Conservation (phyloP, 495 filamentous ascomycete species). For the Durotheca rogersii region DNA sequence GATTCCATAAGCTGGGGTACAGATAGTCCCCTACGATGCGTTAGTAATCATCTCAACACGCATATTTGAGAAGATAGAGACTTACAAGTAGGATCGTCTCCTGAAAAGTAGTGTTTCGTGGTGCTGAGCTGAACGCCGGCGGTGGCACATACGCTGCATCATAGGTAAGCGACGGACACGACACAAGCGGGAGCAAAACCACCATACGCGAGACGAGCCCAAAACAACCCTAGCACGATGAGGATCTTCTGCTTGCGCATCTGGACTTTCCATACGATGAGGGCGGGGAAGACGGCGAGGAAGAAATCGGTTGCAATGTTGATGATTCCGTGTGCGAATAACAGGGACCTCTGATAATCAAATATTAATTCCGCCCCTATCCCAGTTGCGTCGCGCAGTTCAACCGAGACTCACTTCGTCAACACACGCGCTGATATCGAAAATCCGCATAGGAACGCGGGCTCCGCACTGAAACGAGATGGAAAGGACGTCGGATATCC, state of each 20-base stretch:
- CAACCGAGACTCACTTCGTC: neutral
- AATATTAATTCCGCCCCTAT: neutral
- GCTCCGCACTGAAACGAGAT: slow-evolving; percentile 2
- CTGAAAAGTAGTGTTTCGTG: slow-evolving; percentile 2
- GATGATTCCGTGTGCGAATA: slow-evolving; percentile 6
- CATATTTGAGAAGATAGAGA: neutral
- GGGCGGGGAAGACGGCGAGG: slow-evolving; percentile 7
- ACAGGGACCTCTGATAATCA: slow-evolving; percentile 5
- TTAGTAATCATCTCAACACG: neutral
- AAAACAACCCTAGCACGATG: slow-evolving; percentile 7
- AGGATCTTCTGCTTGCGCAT: slow-evolving; percentile 5
- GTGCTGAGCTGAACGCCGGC: neutral
- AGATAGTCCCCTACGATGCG: neutral
- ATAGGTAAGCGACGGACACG: neutral
- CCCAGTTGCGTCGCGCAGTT: neutral
- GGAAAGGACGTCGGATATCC: slow-evolving; percentile 1
- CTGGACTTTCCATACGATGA: slow-evolving; percentile 12
- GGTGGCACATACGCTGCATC: neutral
- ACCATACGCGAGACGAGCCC: slow-evolving; percentile 7
- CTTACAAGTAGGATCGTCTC: neutral
- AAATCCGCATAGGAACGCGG: neutral
- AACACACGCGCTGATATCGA: slow-evolving; percentile 1
- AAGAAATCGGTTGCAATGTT: slow-evolving; percentile 18
- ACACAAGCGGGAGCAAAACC: neutral
- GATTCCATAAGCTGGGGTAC: slow-evolving; percentile 4